Conservation (phyloP, 2,329 filamentous ascomycete genomes). For the Alternaria angustiovoidea region DNA sequence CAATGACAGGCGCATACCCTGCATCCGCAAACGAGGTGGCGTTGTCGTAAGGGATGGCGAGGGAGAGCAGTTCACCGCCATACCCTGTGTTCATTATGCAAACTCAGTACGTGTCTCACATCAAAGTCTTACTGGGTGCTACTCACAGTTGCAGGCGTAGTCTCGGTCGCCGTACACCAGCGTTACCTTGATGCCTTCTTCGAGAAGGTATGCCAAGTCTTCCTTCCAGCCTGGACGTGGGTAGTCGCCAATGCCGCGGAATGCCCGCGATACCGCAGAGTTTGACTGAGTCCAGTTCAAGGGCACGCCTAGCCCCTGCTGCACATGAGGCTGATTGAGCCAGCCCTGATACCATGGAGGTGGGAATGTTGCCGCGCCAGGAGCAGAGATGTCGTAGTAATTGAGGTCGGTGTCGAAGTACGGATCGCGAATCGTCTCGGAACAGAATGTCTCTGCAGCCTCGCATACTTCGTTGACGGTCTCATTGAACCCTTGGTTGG, state of each 20-base stretch:
- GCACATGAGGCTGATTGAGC: constrained; percentile 65
- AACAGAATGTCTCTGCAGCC: constrained; percentile 57
- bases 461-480: constrained; percentile 54
- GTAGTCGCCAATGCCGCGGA: constrained; percentile 59
- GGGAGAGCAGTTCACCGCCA: constrained; percentile 77
- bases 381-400: constrained; percentile 66
- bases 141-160: constrained; percentile 60
- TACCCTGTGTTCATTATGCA: constrained; percentile 49
- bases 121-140: not conserved
- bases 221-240: constrained; percentile 57
- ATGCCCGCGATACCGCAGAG: constrained; percentile 56
- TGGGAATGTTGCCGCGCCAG: constrained; percentile 53
- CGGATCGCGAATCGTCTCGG: constrained; percentile 54
- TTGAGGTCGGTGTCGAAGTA: constrained; percentile 58
- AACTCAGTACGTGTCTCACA: not conserved
- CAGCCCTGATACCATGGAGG: constrained; percentile 61
- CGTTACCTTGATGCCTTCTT: constrained; percentile 51
- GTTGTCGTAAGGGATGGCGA: constrained; percentile 62
- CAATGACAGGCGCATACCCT: constrained; percentile 75
- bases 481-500: constrained; percentile 52
- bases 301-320: constrained; percentile 63
- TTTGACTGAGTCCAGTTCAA: constrained; percentile 63
- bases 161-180: constrained; percentile 51
- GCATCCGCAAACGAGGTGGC: constrained; percentile 66
- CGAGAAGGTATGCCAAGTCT: constrained; percentile 62